Evolutionary conservation across 23 red algal genomes (phyloP), one percentile per base, ranked within the genome.

Genomic region (Rhodosorus marinus): DNA sequence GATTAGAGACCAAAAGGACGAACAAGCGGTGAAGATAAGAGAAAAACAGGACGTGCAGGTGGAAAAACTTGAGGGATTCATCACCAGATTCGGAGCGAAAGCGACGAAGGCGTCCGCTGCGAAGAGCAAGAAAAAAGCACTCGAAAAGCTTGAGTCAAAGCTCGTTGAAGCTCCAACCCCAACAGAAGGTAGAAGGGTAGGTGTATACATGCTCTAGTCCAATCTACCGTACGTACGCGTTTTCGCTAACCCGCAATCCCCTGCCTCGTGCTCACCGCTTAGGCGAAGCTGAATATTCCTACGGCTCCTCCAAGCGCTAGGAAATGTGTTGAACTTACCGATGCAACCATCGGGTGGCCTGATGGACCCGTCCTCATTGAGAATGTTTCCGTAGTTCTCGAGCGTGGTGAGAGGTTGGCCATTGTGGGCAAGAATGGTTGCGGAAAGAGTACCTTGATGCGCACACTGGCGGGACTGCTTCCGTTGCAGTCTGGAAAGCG

Each of bases 81-180:
- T 60, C 26, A 36, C 22, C 9, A 33, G 55, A 9, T 60, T 60
- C 47, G 55, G 55, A 11, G 55, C 55, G 8, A 60, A 60, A 40
- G 55, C 55, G 29, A 60, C 55, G 1, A 60, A 60, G 55, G 55
- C 55, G 8, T 43, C 20, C 34, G n/a, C 11, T 28, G 55, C 55
- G 29, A 34, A 60, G 55, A 60, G 55, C 21, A 60, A 60, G 55
- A 17, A 60, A 26, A 60, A 60, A 40, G 55, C 55, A 28, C 22
- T 60, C 1, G 55, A 20, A 17, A 24, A 20, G 15, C 24, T 60
- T 9, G 29, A 60, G 32, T 43, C 23, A 40, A 33, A 11, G 55
- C 55, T 11, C 34, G 55, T 11, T 25, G 32, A 43, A 43, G 38
- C 17, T 43, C 32, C n/a, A 17, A 42, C 55, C 51, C 23, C 27